Evolutionary conservation across 345 rosid species (phyloP), one percentile per base, ranked within the genome.

Genomic region (Aethionema arabicum): DNA sequence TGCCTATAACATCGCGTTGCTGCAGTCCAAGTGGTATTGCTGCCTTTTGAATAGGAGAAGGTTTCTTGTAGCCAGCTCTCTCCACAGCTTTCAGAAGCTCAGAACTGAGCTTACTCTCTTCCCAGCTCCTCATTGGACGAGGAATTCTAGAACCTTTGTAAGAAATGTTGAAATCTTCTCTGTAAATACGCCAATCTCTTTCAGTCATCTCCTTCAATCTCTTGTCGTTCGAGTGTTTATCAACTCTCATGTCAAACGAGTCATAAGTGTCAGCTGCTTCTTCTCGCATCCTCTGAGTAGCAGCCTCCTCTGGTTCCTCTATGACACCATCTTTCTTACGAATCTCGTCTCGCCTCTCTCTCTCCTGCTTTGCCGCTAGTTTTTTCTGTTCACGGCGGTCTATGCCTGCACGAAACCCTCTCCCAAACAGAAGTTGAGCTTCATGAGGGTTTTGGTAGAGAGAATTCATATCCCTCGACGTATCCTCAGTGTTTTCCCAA

Each of bases 311-410:
- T 0, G 99, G 99, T 57, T 38, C 81, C 88, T 90, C 95, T 11
- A 87, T 83, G 0, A 90, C 61, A 10, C 96, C 99, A 0, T 90
- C 97, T 65, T 89, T 87, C 66, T 43, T 78, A 13, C 95, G 77
- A 69, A 92, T 85, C 77, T 92, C 98, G 44, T 89, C 90, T 0
- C 91, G 69, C 82, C 78, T 68, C 76, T 87, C 97, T 78, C 86
- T 89, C 88, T 87, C 99, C 61, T 84, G 86, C 85, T 83, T 84
- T 10, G 91, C 96, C 0, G 99, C 95, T 3, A 90, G 83, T 61
- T 84, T 93, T 71, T 93, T 93, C 91, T 93, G 96, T 81, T 93
- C 95, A 52, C 96, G 85, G 5, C 99, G 74, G 61, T 93, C 99
- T 87, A 90, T 87, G 2, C 97, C 99, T 0, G 95, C 97, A 2